phyloP scores from a whole-genome alignment of 441 rosid species.

The Pelargonium exstipulatum region DNA sequence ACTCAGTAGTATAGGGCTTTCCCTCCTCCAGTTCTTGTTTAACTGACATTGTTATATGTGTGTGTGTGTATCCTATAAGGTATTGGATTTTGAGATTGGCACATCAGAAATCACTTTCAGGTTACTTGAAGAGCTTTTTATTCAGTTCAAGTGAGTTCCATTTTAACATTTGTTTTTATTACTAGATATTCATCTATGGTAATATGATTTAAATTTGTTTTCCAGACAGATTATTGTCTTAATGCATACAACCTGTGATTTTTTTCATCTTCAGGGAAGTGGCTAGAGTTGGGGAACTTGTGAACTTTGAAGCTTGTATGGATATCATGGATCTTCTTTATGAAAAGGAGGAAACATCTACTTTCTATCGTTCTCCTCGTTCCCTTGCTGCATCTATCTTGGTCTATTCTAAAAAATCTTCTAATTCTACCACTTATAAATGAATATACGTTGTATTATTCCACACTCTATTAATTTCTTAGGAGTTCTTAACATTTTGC shows the following conservation, averaged over 20 bases:
- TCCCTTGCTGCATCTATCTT: constrained; percentile 67
- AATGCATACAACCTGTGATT: not conserved
- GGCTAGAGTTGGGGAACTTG: constrained; percentile 57
- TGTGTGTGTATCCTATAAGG: constrained; percentile 27
- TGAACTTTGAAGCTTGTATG: constrained; percentile 69
- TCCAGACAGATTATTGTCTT: constrained; percentile 3
- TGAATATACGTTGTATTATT: constrained; percentile 2
- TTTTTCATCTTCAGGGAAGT: constrained; percentile 40
- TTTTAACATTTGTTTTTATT: constrained; percentile 4
- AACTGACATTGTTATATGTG: not conserved
- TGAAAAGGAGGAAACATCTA: constrained; percentile 57
- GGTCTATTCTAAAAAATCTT: constrained; percentile 33
- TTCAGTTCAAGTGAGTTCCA: constrained; percentile 49
- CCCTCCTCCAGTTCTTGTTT: not conserved
- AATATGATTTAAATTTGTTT: constrained; percentile 8
- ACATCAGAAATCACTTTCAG: constrained; percentile 45
- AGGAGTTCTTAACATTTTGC: constrained; percentile 25
- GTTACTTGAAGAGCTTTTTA: constrained; percentile 51
- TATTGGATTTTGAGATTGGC: constrained; percentile 63
- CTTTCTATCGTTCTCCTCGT: constrained; percentile 43
- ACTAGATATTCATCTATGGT: not conserved
- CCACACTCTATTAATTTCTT: constrained; percentile 7
- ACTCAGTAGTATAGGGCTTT: not conserved
- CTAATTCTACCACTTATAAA: constrained; percentile 7
- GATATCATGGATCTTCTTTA: constrained; percentile 85